phyloP scores from a whole-genome alignment of 2,329 filamentous ascomycete genomes.

The Colletotrichum sp. region DNA sequence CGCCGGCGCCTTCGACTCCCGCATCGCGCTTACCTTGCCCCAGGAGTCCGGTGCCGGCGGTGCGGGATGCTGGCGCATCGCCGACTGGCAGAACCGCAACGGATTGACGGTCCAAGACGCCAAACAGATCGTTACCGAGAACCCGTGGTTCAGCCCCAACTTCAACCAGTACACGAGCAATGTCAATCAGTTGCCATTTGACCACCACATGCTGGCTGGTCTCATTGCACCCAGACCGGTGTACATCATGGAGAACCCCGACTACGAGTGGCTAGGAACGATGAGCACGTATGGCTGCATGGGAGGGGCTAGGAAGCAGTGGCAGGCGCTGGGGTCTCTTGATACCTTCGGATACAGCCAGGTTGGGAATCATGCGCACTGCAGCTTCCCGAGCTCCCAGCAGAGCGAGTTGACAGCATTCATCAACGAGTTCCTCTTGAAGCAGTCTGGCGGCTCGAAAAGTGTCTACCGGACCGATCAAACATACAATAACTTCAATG shows the following conservation, averaged over 20 bases:
- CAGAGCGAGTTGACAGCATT: slow-evolving; percentile 50
- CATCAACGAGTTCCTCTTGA: slow-evolving; percentile 51
- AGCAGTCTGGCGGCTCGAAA: neutral
- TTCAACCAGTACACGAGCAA: slow-evolving; percentile 59
- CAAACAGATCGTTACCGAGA: slow-evolving; percentile 55
- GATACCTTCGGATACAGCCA: slow-evolving; percentile 56
- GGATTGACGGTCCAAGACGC: slow-evolving; percentile 54
- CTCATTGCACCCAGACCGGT: slow-evolving; percentile 55
- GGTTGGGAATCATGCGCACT: slow-evolving; percentile 52
- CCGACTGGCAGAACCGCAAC: slow-evolving; percentile 37
- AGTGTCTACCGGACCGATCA: slow-evolving; percentile 9
- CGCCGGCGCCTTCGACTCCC: slow-evolving; percentile 51
- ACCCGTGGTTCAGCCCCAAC: slow-evolving; percentile 54
- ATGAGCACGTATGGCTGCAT: slow-evolving; percentile 54
- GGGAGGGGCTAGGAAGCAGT: slow-evolving; percentile 50
- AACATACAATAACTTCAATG: slow-evolving; percentile 13
- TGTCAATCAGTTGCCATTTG: slow-evolving; percentile 49
- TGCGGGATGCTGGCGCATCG: slow-evolving; percentile 51
- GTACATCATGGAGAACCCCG: slow-evolving; percentile 55
- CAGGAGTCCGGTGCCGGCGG: slow-evolving; percentile 56
- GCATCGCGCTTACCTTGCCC: slow-evolving; percentile 52
- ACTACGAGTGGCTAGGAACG: slow-evolving; percentile 55
- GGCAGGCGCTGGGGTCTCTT: slow-evolving; percentile 49
- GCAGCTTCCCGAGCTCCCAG: slow-evolving; percentile 50
- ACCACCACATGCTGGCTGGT: slow-evolving; percentile 58